Conservation (phyloP, 2,329 filamentous ascomycete genomes). For the Clarireedia monteithiana region DNA sequence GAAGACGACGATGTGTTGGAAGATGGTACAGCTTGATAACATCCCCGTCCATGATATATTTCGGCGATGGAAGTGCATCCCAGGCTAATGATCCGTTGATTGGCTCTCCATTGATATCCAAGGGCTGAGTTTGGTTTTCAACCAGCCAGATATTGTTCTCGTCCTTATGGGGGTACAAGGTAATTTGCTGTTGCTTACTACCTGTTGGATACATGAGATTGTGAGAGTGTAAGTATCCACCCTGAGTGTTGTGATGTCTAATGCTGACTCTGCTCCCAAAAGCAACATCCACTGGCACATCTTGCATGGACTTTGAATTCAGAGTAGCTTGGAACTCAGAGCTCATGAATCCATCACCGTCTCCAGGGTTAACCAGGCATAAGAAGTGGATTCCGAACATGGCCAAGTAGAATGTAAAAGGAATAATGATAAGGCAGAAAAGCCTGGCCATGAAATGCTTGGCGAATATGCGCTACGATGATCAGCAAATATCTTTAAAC, state of each 20-base stretch:
- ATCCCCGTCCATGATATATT: slow-evolving; percentile 70
- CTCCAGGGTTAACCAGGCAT: slow-evolving; percentile 87
- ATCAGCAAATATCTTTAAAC: slow-evolving; percentile 20
- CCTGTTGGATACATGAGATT: slow-evolving; percentile 95
- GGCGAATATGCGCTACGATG: slow-evolving; percentile 62
- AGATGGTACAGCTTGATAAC: slow-evolving; percentile 78
- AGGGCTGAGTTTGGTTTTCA: slow-evolving; percentile 92
- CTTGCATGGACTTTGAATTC: slow-evolving; percentile 94
- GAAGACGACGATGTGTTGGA: slow-evolving; percentile 78
- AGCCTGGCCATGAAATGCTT: slow-evolving; percentile 90
- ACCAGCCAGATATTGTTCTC: slow-evolving; percentile 93
- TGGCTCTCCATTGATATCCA: slow-evolving; percentile 64
- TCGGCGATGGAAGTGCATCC: slow-evolving; percentile 61
- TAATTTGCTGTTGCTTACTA: slow-evolving; percentile 98
- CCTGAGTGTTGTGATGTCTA: slow-evolving; percentile 94
- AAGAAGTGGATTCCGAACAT: slow-evolving; percentile 98
- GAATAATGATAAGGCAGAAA: slow-evolving; percentile 89
- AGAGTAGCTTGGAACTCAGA: slow-evolving; percentile 97
- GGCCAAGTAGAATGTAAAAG: slow-evolving; percentile 81
- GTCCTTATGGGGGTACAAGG: slow-evolving; percentile 97
- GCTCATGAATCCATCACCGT: slow-evolving; percentile 99
- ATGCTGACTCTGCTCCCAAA: slow-evolving; percentile 81
- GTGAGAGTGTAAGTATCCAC: slow-evolving; percentile 95
- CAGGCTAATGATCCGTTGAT: slow-evolving; percentile 79
- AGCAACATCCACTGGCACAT: slow-evolving; percentile 85